These are phyloP conservation scores for Collybia mongolica DNA, from an alignment of 768 basidiomycete species.

Conservation along the genomic window DNA sequence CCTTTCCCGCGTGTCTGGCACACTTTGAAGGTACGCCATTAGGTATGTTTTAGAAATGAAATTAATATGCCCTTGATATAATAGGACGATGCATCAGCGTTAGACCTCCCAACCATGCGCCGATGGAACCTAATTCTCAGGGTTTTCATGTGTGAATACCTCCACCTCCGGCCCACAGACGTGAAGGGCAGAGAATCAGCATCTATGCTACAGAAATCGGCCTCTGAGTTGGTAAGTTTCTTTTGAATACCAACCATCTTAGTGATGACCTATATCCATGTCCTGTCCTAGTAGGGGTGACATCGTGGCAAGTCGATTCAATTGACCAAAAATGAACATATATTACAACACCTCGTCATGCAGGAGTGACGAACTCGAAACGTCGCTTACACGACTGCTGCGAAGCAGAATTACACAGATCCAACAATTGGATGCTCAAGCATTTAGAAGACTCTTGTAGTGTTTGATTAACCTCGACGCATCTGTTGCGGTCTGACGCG, in stretches of 20 bases:
- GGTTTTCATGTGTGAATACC: constrained; percentile 88
- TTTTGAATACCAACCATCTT: background rate
- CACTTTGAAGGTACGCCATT: constrained; percentile 55
- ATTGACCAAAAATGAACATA: background rate
- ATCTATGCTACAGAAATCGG: constrained; percentile 30
- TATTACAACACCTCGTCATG: background rate
- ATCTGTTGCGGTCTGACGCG: constrained; percentile 29
- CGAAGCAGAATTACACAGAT: no score
- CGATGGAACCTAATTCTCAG: constrained; percentile 89
- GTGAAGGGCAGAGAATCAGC: constrained; percentile 19
- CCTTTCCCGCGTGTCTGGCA: constrained; percentile 95
- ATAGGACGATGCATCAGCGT: constrained; percentile 86
- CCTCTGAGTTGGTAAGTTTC: constrained; percentile 47
- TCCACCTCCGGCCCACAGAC: constrained; percentile 59
- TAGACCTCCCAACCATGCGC: constrained; percentile 83
- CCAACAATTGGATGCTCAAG: constrained; percentile 4
- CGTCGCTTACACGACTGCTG: no score
- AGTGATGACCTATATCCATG: background rate
- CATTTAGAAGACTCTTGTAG: constrained; percentile 28
- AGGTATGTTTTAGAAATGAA: background rate
- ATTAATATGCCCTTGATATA: background rate
- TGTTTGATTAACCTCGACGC: constrained; percentile 32
- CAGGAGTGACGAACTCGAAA: no score
- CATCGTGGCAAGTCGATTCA: background rate
- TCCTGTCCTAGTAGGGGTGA: constrained; percentile 18